Evolutionary conservation across 2,329 filamentous ascomycete genomes (phyloP), one percentile per base, ranked within the genome.

Genomic region (Fusarium sp.): DNA sequence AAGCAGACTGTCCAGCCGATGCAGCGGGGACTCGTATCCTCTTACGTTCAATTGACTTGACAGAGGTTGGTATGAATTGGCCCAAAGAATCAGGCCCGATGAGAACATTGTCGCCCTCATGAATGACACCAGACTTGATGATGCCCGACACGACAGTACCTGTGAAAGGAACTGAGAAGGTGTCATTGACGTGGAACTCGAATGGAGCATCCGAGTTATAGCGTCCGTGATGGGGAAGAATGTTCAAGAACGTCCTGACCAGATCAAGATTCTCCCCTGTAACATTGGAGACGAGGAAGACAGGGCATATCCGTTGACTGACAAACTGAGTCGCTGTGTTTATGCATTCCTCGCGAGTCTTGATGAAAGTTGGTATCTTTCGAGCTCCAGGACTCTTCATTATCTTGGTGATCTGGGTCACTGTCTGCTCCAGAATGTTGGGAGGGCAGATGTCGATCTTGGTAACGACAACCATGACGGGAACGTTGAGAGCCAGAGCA

Each of bases 401-500:
- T 57, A 99, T 98, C 79, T 95, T 93, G 59, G 91, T 95, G 70
- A 99, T 89, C 81, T 98, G 95, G 16, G 91, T 92, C 49, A 98
- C 91, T 27, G 96, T 99, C 84, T 98, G 93, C 83, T 97, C 91
- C 29, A 99, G 86, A 78, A 99, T 98, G 73, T 98, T 93, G 4
- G 95, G 94, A 27, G 96, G 96, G 81, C 96, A 98, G 62, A 98
- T 98, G 80, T 98, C 96, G 73, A 98, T 97, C 85, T 98, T 99
- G 81, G 95, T 99, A 71, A 98, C 91, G 73, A 98, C 92, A 7
- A 98, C 95, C 94, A 99, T 97, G 76, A 99, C 94, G 1, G 96
- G 96, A 16, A 99, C 95, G 78, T 98, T 98, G 57, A 99, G 86
- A 2, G 96, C 95, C 37, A 98, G 85, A 0, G 96, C 95, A 72